These are phyloP conservation scores for Auriscalpium microsporum DNA, from an alignment of 768 basidiomycete species.

Conservation along the genomic window DNA sequence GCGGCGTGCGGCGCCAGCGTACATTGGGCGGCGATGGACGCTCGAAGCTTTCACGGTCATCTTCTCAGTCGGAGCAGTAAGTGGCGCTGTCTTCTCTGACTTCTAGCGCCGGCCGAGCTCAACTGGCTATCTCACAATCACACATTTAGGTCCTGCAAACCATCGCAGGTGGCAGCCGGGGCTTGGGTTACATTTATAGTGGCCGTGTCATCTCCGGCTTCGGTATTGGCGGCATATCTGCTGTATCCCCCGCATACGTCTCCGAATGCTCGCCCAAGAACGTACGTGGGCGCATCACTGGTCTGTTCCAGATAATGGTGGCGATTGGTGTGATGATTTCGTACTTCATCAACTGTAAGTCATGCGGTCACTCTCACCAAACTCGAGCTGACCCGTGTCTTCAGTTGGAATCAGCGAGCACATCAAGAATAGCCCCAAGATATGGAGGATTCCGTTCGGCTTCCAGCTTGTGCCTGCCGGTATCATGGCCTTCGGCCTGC, in stretches of 20 bases:
- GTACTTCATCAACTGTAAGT: slow-evolving; percentile 72
- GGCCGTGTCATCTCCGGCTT: slow-evolving; percentile 76
- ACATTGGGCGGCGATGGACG: slow-evolving; percentile 58
- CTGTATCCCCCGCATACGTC: slow-evolving; percentile 81
- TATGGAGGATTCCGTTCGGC: slow-evolving; percentile 71
- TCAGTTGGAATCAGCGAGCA: slow-evolving; percentile 55
- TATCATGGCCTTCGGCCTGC: slow-evolving; percentile 56
- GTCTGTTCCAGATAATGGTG: slow-evolving; percentile 83
- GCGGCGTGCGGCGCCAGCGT: slow-evolving; percentile 29
- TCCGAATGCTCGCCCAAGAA: slow-evolving; percentile 84
- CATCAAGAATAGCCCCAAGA: slow-evolving; percentile 33
- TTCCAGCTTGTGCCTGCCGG: slow-evolving; percentile 71
- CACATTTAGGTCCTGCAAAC: slow-evolving; percentile 56
- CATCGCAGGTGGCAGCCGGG: slow-evolving; percentile 45
- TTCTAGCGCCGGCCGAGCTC: neutral
- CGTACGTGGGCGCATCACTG: slow-evolving; percentile 79
- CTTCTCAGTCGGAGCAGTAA: slow-evolving; percentile 66
- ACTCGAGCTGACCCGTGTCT: neutral
- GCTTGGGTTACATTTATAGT: slow-evolving; percentile 64
- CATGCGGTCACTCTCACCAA: neutral
- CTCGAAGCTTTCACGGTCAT: slow-evolving; percentile 52
- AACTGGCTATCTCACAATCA: neutral
- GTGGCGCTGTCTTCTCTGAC: slow-evolving; percentile 14
- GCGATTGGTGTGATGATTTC: slow-evolving; percentile 80
- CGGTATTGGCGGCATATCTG: slow-evolving; percentile 76